Percentiles rank a stretch among this genome's conserved stretches.
Evolutionary conservation across 2,329 filamentous ascomycete species (phyloP).

Genomic region (Microsporum ferrugineum): DNA sequence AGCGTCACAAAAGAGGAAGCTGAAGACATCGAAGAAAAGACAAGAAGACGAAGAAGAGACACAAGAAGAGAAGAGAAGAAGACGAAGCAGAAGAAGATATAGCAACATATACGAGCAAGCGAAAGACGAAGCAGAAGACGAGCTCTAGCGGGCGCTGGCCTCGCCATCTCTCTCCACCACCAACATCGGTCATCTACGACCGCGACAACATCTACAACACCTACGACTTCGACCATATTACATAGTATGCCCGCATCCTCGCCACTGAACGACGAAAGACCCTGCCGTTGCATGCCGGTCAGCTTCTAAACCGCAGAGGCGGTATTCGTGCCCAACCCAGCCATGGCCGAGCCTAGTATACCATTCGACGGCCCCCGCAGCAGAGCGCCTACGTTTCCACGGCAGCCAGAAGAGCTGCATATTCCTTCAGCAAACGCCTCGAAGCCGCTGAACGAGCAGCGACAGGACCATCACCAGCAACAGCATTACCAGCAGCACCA

Average conservation of each 20-base stretch:
- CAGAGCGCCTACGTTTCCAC: constrained; percentile 36
- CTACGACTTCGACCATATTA: background rate
- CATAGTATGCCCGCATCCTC: background rate
- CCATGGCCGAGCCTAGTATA: constrained; percentile 36
- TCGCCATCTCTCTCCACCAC: background rate
- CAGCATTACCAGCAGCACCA: constrained; percentile 27
- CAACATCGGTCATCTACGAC: background rate
- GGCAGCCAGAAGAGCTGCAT: constrained; percentile 47
- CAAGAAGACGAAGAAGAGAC: background rate
- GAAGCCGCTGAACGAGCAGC: constrained; percentile 30
- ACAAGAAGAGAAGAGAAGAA: background rate
- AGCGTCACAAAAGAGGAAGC: background rate
- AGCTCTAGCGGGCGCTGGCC: background rate
- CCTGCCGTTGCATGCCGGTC: background rate
- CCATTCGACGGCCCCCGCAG: constrained; percentile 43
- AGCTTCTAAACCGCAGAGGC: background rate
- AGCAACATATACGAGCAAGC: background rate
- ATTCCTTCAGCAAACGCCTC: constrained; percentile 34
- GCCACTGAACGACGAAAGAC: background rate
- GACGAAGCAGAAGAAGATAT: background rate
- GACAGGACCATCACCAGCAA: constrained; percentile 40
- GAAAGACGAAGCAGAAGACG: background rate
- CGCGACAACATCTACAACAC: background rate
- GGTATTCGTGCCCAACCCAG: constrained; percentile 5
- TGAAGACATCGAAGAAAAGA: background rate